Conservation (phyloP, 495 filamentous ascomycete species). For the Lineolata rhizophorae region DNA sequence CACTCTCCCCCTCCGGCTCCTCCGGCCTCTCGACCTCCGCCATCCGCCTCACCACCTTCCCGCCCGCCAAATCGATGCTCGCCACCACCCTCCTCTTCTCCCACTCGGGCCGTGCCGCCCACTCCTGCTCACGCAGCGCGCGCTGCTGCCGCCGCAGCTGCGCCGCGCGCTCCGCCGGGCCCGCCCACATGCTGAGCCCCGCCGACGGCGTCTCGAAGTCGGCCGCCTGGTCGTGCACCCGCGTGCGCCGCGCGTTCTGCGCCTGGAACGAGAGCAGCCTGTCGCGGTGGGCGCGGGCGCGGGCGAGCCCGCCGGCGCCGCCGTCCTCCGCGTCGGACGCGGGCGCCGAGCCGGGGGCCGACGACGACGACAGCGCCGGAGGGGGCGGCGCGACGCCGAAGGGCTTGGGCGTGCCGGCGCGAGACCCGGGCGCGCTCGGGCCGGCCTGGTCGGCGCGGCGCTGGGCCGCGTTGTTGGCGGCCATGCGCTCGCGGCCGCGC, state of each 20-base stretch:
- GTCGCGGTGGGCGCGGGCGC: conserved; percentile 60
- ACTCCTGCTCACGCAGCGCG: conserved; percentile 68
- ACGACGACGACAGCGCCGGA: conserved; percentile 7
- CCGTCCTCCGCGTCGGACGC: conserved; percentile 15
- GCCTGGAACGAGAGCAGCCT: conserved; percentile 65
- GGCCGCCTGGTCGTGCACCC: conserved; percentile 76
- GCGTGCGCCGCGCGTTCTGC: conserved; percentile 70
- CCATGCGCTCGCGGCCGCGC: conserved; percentile 66
- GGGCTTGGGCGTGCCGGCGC: conserved; percentile 9
- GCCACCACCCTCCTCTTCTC: conserved; percentile 81
- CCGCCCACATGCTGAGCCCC: conserved; percentile 66
- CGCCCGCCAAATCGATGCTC: conserved; percentile 60
- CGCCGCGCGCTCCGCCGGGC: conserved; percentile 61
- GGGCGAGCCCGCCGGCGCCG: conserved; percentile 7
- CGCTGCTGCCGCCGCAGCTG: conserved; percentile 86
- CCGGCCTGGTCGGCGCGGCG: conserved; percentile 36
- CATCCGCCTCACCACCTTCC: conserved; percentile 59
- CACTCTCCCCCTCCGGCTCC: conserved; percentile 17
- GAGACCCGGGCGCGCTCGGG: conserved; percentile 13
- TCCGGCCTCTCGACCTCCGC: conserved; percentile 25
- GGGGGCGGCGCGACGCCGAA: conserved; percentile 16
- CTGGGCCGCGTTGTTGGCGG: conserved; percentile 46
- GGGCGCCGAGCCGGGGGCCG: conserved; percentile 21
- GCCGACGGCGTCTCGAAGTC: conserved; percentile 64
- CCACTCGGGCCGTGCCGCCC: conserved; percentile 74